Percentiles rank a stretch among this genome's conserved stretches.
These are phyloP conservation scores for Myriosclerotinia scirpicola DNA, from an alignment of 2,329 filamentous ascomycete species.

Conservation along the genomic window DNA sequence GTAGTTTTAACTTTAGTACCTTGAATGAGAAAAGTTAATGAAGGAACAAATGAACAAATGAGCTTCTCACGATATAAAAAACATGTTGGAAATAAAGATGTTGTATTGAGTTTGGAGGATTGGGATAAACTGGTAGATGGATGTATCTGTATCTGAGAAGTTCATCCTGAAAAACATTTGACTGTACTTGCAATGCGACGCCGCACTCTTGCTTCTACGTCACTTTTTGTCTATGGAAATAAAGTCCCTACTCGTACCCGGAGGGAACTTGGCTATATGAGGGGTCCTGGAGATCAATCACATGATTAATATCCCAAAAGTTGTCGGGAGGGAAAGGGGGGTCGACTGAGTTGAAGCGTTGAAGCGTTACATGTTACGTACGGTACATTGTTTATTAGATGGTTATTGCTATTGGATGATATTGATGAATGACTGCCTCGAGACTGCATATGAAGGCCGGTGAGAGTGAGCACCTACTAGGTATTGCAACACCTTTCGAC, in stretches of 20 bases:
- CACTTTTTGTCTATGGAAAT: conserved; percentile 1
- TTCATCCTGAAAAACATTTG: not conserved
- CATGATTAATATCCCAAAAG: not conserved
- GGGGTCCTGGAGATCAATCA: conserved; percentile 16
- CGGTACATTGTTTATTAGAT: no score
- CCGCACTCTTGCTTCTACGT: conserved; percentile 19
- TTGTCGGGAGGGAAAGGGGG: not conserved
- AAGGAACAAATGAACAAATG: not conserved
- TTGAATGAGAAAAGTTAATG: not conserved
- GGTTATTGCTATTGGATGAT: no score
- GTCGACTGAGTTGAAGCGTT: no score
- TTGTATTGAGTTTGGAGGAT: not conserved
- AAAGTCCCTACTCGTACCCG: not conserved
- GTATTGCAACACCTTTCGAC: no score
- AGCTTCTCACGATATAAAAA: not conserved
- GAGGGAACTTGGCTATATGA: not conserved
- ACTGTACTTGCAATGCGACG: not conserved
- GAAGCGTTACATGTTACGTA: no score
- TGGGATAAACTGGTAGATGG: not conserved
- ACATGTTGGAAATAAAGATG: not conserved
- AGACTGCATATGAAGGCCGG: no score
- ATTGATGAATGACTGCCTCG: no score
- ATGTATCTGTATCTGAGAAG: not conserved
- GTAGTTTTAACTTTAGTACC: not conserved
- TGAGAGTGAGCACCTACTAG: no score